Percentiles rank a stretch among this genome's conserved stretches.
phyloP scores from a whole-genome alignment of 768 basidiomycete species.

The Suillus cothurnatus region DNA sequence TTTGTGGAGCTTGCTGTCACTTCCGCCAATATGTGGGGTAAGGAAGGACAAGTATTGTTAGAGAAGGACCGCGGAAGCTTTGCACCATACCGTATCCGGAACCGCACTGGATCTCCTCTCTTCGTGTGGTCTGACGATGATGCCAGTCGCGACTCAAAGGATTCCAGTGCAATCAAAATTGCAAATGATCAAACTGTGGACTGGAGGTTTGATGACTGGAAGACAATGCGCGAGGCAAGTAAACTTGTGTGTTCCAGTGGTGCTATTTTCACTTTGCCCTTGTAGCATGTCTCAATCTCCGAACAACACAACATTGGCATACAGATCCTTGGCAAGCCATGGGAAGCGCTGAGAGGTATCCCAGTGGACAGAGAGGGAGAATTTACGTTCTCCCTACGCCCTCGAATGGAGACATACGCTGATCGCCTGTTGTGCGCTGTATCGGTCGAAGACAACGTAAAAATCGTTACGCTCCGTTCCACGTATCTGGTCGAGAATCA shows the following conservation, averaged over 20 bases:
- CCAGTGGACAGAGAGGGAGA: conserved; percentile 96
- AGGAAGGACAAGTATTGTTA: conserved; percentile 70
- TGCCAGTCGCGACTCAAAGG: conserved; percentile 47
- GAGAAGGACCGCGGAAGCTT: conserved; percentile 83
- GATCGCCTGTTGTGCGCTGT: conserved; percentile 89
- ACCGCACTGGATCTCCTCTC: conserved; percentile 86
- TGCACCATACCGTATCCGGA: conserved; percentile 91
- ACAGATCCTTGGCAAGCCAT: conserved; percentile 80
- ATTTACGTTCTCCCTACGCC: conserved; percentile 83
- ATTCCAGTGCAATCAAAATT: conserved; percentile 58
- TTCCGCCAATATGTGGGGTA: conserved; percentile 70
- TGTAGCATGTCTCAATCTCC: conserved; percentile 47
- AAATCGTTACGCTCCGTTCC: conserved; percentile 91
- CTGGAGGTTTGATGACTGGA: conserved; percentile 98
- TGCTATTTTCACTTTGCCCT: conserved; percentile 6
- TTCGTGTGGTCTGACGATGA: conserved; percentile 86
- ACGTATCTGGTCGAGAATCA: conserved; percentile 90
- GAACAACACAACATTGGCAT: conserved; percentile 86
- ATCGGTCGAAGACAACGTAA: conserved; percentile 87
- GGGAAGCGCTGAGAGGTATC: conserved; percentile 87
- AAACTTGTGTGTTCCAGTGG: not conserved
- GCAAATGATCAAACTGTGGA: conserved; percentile 77
- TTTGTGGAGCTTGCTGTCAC: conserved; percentile 86
- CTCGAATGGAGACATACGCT: conserved; percentile 70
- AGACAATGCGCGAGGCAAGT: conserved; percentile 85